These are phyloP conservation scores for Naganishia antarctica DNA, from an alignment of 768 basidiomycete genomes.

Conservation along the genomic window DNA sequence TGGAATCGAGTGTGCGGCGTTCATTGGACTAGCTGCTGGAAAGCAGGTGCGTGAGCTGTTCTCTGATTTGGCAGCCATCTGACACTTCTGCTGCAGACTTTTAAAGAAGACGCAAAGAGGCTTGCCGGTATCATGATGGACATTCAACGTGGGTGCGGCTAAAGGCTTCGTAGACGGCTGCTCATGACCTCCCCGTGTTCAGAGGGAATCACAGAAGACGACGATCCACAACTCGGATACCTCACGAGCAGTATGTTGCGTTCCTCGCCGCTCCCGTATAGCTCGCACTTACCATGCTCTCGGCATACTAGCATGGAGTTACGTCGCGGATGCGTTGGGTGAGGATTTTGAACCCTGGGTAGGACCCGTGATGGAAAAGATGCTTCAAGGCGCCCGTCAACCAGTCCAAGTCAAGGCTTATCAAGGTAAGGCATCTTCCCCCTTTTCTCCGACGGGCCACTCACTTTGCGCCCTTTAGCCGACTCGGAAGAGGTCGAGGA, in stretches of 20 bases:
- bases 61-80: no score
- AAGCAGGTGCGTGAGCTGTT: no score
- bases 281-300: background rate
- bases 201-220: slow-evolving; percentile 25
- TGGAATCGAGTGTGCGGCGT: slow-evolving; percentile 16
- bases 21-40: slow-evolving; percentile 12
- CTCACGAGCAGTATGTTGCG: slow-evolving; percentile 21
- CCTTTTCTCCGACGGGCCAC: background rate
- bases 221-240: slow-evolving; percentile 25
- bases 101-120: slow-evolving; percentile 14
- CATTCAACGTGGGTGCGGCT: slow-evolving; percentile 6
- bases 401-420: slow-evolving; percentile 1
- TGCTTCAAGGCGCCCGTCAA: slow-evolving; percentile 1
- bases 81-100: no score
- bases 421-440: background rate
- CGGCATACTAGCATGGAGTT: slow-evolving; percentile 15
- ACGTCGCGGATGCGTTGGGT: slow-evolving; percentile 11
- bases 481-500: background rate
- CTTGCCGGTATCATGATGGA: slow-evolving; percentile 17
- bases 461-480: background rate
- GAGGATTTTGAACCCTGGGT: slow-evolving; percentile 22
- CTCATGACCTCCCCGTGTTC: background rate
- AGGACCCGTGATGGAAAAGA: slow-evolving; percentile 18
- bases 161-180: background rate
- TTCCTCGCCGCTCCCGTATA: background rate